Evolutionary conservation across 768 basidiomycete genomes (phyloP).

Genomic region (Xanthoconium stramineum): DNA sequence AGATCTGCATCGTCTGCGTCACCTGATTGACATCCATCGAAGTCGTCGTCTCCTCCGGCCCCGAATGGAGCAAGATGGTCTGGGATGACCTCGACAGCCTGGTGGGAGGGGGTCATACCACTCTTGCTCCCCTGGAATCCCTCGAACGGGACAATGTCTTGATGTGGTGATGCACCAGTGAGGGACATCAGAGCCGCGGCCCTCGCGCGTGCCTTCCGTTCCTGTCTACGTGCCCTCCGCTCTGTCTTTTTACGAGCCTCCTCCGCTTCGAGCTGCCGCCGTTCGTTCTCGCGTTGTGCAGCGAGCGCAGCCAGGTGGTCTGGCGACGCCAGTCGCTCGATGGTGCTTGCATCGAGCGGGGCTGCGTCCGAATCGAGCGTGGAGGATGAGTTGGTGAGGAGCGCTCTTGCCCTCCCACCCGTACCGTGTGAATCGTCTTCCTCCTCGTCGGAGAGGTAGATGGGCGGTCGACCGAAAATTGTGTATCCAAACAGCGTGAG

Average conservation of each 20-base stretch:
- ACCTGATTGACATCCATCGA: conserved; percentile 18
- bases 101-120: conserved; percentile 9
- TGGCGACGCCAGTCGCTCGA: conserved; percentile 48
- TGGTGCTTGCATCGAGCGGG: conserved; percentile 55
- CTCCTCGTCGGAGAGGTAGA: conserved; percentile 58
- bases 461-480: conserved; percentile 61
- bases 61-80: conserved; percentile 9
- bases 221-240: conserved; percentile 42
- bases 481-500: conserved; percentile 66
- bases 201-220: conserved; percentile 44
- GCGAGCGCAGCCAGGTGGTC: conserved; percentile 30
- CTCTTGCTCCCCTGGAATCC: conserved; percentile 67
- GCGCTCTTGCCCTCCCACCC: conserved; percentile 20
- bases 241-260: conserved; percentile 47
- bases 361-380: conserved; percentile 73
- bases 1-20: conserved; percentile 56
- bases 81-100: not conserved
- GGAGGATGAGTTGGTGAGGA: conserved; percentile 30
- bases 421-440: conserved; percentile 29
- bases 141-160: conserved; percentile 47
- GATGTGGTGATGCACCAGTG: conserved; percentile 22
- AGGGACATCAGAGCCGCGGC: conserved; percentile 32
- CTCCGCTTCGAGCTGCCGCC: conserved; percentile 31
- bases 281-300: conserved; percentile 30
- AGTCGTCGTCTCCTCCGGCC: not conserved